These are phyloP conservation scores for Dichotomocladium elegans DNA, from an alignment of 371 early-diverging fungal genomes.

Conservation along the genomic window DNA sequence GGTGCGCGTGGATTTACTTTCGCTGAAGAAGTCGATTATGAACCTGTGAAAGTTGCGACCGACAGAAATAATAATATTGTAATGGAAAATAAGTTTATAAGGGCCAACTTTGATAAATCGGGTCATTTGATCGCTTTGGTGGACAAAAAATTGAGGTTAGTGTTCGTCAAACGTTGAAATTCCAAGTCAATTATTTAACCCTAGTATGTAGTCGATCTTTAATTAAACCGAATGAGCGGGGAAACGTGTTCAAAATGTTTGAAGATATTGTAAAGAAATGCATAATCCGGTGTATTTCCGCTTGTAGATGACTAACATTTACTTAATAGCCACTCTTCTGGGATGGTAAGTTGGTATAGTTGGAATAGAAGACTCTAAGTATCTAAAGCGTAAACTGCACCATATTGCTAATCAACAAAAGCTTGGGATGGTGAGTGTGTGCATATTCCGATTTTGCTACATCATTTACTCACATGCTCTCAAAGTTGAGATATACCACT, in stretches of 20 bases:
- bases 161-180: background rate
- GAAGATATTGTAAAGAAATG: constrained; percentile 70
- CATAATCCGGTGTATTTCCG: too few species aligned
- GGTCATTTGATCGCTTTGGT: constrained; percentile 68
- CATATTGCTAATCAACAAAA: too few species aligned
- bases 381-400: too few species aligned
- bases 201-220: constrained; percentile 58
- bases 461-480: background rate
- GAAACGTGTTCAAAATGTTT: constrained; percentile 78
- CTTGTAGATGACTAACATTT: background rate
- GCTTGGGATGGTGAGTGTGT: constrained; percentile 46
- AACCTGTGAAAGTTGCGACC: constrained; percentile 31
- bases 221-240: constrained; percentile 60
- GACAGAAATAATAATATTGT: constrained; percentile 39
- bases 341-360: constrained; percentile 83
- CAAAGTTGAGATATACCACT: constrained; percentile 43
- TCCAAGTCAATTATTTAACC: background rate
- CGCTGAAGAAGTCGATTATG: constrained; percentile 10
- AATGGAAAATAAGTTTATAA: constrained; percentile 70
- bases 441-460: constrained; percentile 7
- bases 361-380: too few species aligned
- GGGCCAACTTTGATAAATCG: constrained; percentile 61
- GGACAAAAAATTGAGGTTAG: constrained; percentile 55
- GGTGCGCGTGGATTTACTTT: constrained; percentile 21
- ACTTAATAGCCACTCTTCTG: constrained; percentile 64